Evolutionary conservation across 2,329 filamentous ascomycete genomes (phyloP).

Genomic region (Microdochium bolleyi): DNA sequence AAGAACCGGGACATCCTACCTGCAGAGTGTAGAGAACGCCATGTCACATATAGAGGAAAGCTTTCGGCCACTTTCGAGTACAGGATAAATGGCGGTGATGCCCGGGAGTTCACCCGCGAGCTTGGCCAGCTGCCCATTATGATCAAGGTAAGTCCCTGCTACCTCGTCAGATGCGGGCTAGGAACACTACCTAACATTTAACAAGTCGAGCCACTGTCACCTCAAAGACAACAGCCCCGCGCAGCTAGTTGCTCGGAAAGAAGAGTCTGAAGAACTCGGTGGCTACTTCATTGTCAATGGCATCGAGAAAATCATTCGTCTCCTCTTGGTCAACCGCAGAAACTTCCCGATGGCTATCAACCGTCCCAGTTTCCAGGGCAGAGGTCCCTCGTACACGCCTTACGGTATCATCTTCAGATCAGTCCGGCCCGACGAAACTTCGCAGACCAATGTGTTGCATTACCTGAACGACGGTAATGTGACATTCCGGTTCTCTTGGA

Average conservation of each 20-base stretch:
- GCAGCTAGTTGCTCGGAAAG: slow-evolving; percentile 75
- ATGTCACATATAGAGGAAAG: slow-evolving; percentile 83
- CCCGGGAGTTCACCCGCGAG: slow-evolving; percentile 74
- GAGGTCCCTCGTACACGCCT: slow-evolving; percentile 80
- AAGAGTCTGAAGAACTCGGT: slow-evolving; percentile 92
- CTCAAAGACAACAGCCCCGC: slow-evolving; percentile 79
- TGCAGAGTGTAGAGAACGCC: slow-evolving; percentile 88
- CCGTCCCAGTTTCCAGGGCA: slow-evolving; percentile 80
- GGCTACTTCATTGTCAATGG: slow-evolving; percentile 98
- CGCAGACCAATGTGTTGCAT: slow-evolving; percentile 93
- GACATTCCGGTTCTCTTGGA: slow-evolving; percentile 95
- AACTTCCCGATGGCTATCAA: slow-evolving; percentile 96
- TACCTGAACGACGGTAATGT: slow-evolving; percentile 94
- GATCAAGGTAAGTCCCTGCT: slow-evolving; percentile 60
- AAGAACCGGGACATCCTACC: slow-evolving; percentile 81
- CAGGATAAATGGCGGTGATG: slow-evolving; percentile 77
- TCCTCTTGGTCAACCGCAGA: slow-evolving; percentile 81
- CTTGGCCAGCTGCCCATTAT: slow-evolving; percentile 88
- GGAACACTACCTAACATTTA: slow-evolving; percentile 12
- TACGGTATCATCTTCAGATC: slow-evolving; percentile 88
- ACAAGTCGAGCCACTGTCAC: slow-evolving; percentile 80
- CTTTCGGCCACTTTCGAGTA: slow-evolving; percentile 79
- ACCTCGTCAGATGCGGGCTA: slow-evolving; percentile 5
- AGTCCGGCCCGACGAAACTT: slow-evolving; percentile 94
- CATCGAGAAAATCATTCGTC: slow-evolving; percentile 91